Percentiles rank a stretch among this genome's conserved stretches.
Conservation (phyloP, 116 monocot species). For the Dioscorea cayenensis region DNA sequence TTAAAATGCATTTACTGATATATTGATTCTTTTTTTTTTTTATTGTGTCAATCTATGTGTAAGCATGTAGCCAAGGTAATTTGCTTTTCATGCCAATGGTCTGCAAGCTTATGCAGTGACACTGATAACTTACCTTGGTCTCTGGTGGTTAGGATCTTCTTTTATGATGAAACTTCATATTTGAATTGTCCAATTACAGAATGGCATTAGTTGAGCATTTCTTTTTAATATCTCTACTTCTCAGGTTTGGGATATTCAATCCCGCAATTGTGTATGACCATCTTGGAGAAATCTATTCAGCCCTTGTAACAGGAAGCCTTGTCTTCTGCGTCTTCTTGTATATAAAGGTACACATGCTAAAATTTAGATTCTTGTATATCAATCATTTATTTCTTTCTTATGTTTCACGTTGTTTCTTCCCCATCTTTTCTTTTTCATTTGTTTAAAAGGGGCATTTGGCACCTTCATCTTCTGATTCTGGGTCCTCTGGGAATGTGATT, state of each 20-base stretch:
- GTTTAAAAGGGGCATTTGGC: constrained; percentile 71
- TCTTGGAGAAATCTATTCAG: constrained; percentile 88
- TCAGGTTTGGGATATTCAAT: constrained; percentile 48
- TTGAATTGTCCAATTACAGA: too few species aligned
- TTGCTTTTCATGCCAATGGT: constrained; percentile 48
- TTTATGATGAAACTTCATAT: neutral
- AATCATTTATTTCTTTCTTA: constrained; percentile 7
- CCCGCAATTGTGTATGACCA: constrained; percentile 94
- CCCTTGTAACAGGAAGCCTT: constrained; percentile 81
- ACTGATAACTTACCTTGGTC: constrained; percentile 67
- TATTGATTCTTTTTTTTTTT: too few species aligned
- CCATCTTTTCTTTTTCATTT: neutral
- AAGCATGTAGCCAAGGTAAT: neutral
- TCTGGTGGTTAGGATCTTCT: constrained; percentile 78
- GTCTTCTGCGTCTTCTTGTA: constrained; percentile 86
- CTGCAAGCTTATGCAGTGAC: constrained; percentile 95
- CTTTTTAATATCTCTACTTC: neutral
- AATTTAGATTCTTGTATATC: neutral
- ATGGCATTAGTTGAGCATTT: neutral
- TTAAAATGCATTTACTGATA: too few species aligned
- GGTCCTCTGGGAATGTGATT: constrained; percentile 90
- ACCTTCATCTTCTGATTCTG: constrained; percentile 94
- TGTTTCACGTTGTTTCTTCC: neutral
- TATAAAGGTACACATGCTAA: constrained; percentile 58
- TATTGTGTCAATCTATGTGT: too few species aligned